Base-by-base conservation (phyloP, 1,284 basidiomycete genomes). In the Trichosporon sp. region DNA sequence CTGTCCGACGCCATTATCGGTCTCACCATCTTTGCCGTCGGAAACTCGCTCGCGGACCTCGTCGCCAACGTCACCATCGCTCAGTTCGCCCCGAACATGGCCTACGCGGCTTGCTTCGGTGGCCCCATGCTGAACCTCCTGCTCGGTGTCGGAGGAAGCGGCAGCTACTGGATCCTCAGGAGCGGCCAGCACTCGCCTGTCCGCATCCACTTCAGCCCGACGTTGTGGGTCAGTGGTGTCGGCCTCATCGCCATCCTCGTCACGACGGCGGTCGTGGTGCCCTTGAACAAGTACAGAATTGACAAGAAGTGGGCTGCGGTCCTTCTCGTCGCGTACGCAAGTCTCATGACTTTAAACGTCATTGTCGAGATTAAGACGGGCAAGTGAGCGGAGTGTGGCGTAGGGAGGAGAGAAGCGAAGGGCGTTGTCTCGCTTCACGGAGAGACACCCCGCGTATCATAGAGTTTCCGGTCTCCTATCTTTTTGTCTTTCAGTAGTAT, bases 1-100 rank as follows among this genome's bases (percentile, higher is more conserved):
- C 87, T 99, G 31, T 95, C 93, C n/a, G 94, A 98, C 81, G 96
- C 96, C 32, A 96, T 99, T 79, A 92, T 99, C 68, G 96, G 96
- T 2, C 79, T 98, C 66, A 98, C 96, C 0, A 80, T 99, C 74
- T 99, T 99, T 78, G 96, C 96, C 0, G 88, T 98, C 40, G 96
- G 96, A 26, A 98, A 98, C 84, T 96, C 93, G 38, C 88, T 98
- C 6, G 96, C 96, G 0, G 96, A 99, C 84, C 88, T 98, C 19
- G 96, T 99, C 2, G 96, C 96, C 43, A 98, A 99, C 84, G 91
- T 94, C 84, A 96, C 93, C 65, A 93, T 94, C 7, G 94, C 94
- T 19, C 91, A 83, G 73, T 84, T 84, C 69, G 81, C 84, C 0
- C 84, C 84, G 8, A 80, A 81, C 48, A 84, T 84, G 84, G 82